Conservation (phyloP, 345 rosid species). For the Pugionium dolabratum region DNA sequence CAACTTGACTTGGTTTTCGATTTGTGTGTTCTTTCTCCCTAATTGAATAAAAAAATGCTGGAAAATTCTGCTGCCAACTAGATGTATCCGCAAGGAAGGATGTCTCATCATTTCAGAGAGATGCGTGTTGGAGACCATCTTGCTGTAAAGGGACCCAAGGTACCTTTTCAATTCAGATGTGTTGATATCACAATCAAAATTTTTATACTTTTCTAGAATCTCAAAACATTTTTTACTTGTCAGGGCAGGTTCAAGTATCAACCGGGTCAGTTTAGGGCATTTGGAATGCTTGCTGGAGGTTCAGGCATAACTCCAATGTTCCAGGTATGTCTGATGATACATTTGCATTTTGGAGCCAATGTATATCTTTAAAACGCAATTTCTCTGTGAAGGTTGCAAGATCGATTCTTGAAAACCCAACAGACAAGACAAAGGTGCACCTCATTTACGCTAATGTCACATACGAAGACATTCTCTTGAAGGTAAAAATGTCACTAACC, state of each 20-base stretch:
- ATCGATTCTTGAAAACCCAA: slow-evolving; percentile 87
- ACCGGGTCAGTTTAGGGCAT: slow-evolving; percentile 84
- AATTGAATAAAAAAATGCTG: background rate
- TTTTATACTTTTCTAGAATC: slow-evolving; percentile 19
- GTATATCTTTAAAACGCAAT: background rate
- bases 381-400: slow-evolving; percentile 67
- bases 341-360: slow-evolving; percentile 2
- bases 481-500: slow-evolving; percentile 49
- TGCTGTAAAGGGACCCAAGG: slow-evolving; percentile 98
- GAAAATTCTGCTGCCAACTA: slow-evolving; percentile 32
- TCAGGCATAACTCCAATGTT: slow-evolving; percentile 99
- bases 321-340: slow-evolving; percentile 55
- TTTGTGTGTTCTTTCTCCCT: background rate
- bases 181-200: background rate
- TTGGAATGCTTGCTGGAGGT: slow-evolving; percentile 98
- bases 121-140: slow-evolving; percentile 82
- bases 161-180: slow-evolving; percentile 27
- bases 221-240: slow-evolving; percentile 20
- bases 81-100: slow-evolving; percentile 99
- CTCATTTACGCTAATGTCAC: slow-evolving; percentile 94
- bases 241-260: slow-evolving; percentile 96
- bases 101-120: slow-evolving; percentile 99
- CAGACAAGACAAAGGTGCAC: slow-evolving; percentile 74
- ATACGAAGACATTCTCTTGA: slow-evolving; percentile 86
- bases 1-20: slow-evolving; percentile 20